Percentiles rank a stretch among this genome's conserved stretches.
Evolutionary conservation across 192 early-diverging fungal species (phyloP).

Genomic region (Gigaspora rosea): DNA sequence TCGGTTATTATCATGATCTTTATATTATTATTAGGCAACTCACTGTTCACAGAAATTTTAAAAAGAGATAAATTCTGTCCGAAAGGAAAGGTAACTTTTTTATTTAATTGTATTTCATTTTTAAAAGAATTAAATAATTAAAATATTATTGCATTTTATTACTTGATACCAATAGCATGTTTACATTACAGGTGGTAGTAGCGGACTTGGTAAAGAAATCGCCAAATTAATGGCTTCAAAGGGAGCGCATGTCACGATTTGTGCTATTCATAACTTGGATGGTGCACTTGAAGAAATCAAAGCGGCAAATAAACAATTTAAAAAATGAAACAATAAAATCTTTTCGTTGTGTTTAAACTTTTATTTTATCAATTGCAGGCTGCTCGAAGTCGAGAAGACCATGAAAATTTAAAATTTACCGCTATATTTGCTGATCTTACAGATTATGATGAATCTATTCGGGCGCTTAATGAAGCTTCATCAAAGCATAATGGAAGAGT

Average conservation of each 20-base stretch:
- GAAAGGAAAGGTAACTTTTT: constrained; percentile 15
- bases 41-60: not conserved
- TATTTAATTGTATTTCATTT: too few relatives aligned
- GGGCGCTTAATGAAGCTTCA: constrained; percentile 61
- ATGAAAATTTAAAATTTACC: constrained; percentile 25
- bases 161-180: constrained; percentile 52
- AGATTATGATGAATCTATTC: constrained; percentile 47
- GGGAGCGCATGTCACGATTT: constrained; percentile 72
- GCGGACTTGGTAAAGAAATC: constrained; percentile 67
- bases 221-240: constrained; percentile 37
- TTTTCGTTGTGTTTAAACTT: too few relatives aligned
- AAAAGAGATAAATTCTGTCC: constrained; percentile 12
- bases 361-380: not conserved
- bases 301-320: not conserved
- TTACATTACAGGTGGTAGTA: constrained; percentile 75
- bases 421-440: constrained; percentile 68
- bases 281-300: constrained; percentile 48
- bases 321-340: too few relatives aligned
- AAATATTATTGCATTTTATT: not conserved
- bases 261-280: constrained; percentile 55
- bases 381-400: not conserved
- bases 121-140: not conserved
- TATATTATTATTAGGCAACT: not conserved
- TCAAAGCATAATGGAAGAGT: constrained; percentile 49
- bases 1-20: constrained; percentile 28